A percentile compares a stretch with the other conserved stretches of the same genome.
Evolutionary conservation across 1,139 yeast genomes (phyloP).

Genomic region (Taphrina wiesneri): DNA sequence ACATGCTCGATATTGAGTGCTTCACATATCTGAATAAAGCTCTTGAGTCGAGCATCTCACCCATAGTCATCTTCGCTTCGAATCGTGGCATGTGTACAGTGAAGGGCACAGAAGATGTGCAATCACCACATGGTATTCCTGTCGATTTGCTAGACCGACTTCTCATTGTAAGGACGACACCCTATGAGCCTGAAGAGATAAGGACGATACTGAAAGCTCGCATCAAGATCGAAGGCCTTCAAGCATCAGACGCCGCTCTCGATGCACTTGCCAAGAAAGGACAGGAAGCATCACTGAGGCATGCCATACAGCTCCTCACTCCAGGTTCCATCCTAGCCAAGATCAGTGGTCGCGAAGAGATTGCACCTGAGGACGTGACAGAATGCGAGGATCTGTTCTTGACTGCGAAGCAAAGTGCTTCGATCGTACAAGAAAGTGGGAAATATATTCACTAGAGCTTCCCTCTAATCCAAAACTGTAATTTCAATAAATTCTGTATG

Average conservation of each 20-base stretch:
- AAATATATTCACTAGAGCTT: conserved; percentile 22
- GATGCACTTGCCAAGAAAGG: conserved; percentile 73
- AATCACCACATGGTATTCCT: conserved; percentile 95
- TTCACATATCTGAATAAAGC: conserved; percentile 94
- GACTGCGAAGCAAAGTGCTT: conserved; percentile 84
- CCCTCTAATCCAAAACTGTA: neutral
- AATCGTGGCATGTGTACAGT: conserved; percentile 91
- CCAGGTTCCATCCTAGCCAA: conserved; percentile 85
- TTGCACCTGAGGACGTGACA: conserved; percentile 70
- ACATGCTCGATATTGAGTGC: conserved; percentile 94
- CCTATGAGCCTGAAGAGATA: conserved; percentile 81
- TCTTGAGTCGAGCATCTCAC: conserved; percentile 86
- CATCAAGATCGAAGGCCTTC: conserved; percentile 70
- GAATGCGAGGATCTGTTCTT: conserved; percentile 83
- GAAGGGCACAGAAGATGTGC: conserved; percentile 84
- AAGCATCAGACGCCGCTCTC: conserved; percentile 65
- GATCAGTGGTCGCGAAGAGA: conserved; percentile 70
- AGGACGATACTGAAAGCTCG: conserved; percentile 78
- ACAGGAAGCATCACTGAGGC: conserved; percentile 74
- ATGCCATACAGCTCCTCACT: conserved; percentile 83
- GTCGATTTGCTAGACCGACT: conserved; percentile 90
- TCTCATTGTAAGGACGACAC: conserved; percentile 85
- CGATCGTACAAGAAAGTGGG: conserved; percentile 58
- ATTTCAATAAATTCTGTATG: neutral
- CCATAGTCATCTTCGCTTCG: conserved; percentile 90